Conservation (phyloP, 2,329 filamentous ascomycete species). For the Fusarium illudens region DNA sequence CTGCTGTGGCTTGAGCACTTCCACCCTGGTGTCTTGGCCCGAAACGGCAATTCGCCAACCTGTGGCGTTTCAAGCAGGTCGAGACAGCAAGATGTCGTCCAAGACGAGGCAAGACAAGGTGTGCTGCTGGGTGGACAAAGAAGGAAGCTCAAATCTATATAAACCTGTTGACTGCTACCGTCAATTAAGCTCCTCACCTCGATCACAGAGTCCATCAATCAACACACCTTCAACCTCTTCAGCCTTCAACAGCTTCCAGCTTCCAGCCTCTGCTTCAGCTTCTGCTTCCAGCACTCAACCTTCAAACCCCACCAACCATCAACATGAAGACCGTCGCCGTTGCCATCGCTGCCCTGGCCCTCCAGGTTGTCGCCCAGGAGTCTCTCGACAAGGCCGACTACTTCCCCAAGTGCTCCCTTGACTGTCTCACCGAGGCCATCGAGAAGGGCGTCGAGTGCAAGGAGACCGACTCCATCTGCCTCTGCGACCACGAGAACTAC, state of each 20-base stretch:
- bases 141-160: not conserved
- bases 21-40: not conserved
- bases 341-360: not conserved
- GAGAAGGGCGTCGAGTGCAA: not conserved
- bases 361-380: not conserved
- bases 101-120: no score
- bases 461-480: slow-evolving; percentile 1
- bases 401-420: slow-evolving; percentile 3
- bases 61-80: not conserved
- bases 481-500: slow-evolving; percentile 5
- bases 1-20: not conserved
- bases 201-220: not conserved
- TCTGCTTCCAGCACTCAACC: not conserved
- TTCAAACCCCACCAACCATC: not conserved
- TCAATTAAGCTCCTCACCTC: not conserved
- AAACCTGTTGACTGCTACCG: not conserved
- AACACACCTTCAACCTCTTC: not conserved
- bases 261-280: not conserved
- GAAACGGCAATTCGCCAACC: not conserved
- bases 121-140: not conserved
- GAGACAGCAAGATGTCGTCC: not conserved
- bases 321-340: slow-evolving; percentile 2
- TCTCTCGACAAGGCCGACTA: slow-evolving; percentile 1
- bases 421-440: not conserved
- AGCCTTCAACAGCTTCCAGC: not conserved